Conservation (phyloP, 2,329 filamentous ascomycete genomes). For the Gyromitra esculenta region DNA sequence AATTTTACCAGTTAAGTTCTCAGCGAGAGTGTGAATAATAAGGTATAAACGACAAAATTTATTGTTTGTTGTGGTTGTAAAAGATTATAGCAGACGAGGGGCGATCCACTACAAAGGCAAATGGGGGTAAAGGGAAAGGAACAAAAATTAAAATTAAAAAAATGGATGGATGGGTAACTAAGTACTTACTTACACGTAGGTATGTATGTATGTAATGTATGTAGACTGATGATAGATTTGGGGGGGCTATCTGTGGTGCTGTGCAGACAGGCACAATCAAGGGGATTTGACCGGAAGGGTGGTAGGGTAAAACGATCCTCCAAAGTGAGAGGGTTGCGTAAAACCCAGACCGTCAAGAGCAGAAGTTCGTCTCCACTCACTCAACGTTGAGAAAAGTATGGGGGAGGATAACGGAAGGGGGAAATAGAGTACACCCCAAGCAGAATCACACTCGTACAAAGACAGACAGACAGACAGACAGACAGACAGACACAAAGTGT, state of each 20-base stretch:
- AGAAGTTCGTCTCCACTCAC: constrained; percentile 20
- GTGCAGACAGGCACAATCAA: constrained; percentile 30
- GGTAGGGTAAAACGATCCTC: constrained; percentile 15
- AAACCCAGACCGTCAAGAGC: constrained; percentile 21
- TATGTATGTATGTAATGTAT: constrained; percentile 44
- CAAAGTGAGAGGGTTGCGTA: constrained; percentile 29
- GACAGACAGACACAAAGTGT: constrained; percentile 23
- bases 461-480: background rate
- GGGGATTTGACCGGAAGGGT: constrained; percentile 22
- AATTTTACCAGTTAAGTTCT: constrained; percentile 41
- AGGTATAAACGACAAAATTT: constrained; percentile 23
- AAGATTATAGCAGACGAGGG: constrained; percentile 27
- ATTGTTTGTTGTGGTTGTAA: constrained; percentile 27
- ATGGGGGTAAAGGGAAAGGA: constrained; percentile 36
- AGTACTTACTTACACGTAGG: constrained; percentile 43
- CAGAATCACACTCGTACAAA: constrained; percentile 12
- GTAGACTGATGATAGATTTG: constrained; percentile 26
- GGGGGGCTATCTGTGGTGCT: constrained; percentile 19
- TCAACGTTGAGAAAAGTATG: constrained; percentile 20
- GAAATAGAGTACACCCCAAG: constrained; percentile 31
- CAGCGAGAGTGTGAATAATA: constrained; percentile 15
- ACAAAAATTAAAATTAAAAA: constrained; percentile 33
- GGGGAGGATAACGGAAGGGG: constrained; percentile 8
- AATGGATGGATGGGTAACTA: constrained; percentile 41
- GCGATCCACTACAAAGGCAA: constrained; percentile 29